Evolutionary conservation across 192 early-diverging fungal genomes (phyloP), one percentile per base, ranked within the genome.

Genomic region (Coemansia sp.): DNA sequence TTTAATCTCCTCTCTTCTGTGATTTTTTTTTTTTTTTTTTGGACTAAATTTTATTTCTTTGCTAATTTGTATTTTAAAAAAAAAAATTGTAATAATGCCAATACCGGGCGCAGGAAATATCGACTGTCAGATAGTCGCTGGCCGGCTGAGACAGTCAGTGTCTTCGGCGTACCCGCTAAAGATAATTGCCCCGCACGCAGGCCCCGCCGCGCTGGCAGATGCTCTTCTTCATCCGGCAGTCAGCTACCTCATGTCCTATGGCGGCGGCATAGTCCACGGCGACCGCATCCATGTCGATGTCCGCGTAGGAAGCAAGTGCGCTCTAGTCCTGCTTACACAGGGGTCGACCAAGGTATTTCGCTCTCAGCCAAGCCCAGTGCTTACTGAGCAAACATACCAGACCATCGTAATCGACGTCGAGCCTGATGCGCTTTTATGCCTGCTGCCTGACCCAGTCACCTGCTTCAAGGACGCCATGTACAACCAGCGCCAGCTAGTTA

Each of bases 261-360:
- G 92, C 50, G 94, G 93, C 14, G 95, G 95, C 4, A 80, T 95
- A 12, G 86, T 93, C 3, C 82, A 85, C 62, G 90, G 91, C 14
- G 92, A 94, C 75, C 58, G 45, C 27, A 77, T 93, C 42, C 57
- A 77, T 45, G 62, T 95, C 34, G 46, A 74, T 42, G 83, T 92
- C 0, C 64, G 76, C 9, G 75, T 91, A 0, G 79, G 80, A 8
- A 44, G 73, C 2, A 77, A 85, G 10, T 77, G 85, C 4, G 84
- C 79, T 10, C 74, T 97, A 15, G 53, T 90, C 15, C 69, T 97
- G 14, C 73, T 94, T 31, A 93, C 93, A 1, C 93, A 94, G 71
- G 93, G 90, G 6, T 89, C 87, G 34, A 95, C 94, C 55, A 95
- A 95, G 70, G 90, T 97, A 15, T 97, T 86, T 74, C 89, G 89